Base-by-base conservation (phyloP, 371 early-diverging fungal genomes). In the Smittium culicis region DNA sequence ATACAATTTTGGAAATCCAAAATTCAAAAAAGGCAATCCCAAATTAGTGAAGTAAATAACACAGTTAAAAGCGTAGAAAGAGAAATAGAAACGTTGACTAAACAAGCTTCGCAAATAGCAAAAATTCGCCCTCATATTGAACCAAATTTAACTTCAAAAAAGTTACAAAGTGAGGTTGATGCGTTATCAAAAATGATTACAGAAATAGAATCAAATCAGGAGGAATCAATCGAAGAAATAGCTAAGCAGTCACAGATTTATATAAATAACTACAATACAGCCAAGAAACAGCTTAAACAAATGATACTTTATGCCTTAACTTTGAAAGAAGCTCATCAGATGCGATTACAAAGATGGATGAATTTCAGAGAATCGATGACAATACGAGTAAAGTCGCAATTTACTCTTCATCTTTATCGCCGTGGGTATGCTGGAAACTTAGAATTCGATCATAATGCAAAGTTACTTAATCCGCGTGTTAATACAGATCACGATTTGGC, bases 371-470 rank as follows among this genome's bases (percentile, higher is more conserved):
- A 71, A 33, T 85, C 76, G 66, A 91, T 97, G 70, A 73, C 93
- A 0, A 64, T 85, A 11, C 80, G 89, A 57, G 88, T 95, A 33
- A 83, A 75, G 59, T 73, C 75, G 45, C 80, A 85, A 65, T 98
- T 98, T 72, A 66, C 77, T 11, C 81, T 83, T 57, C 81, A 88
- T 65, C 82, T 96, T 69, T 72, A 81, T 29, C 82, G 82, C 67
- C 85, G 99, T 57, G 95, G 93, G 1, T 99, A 93, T 78, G 80
- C 82, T 25, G 99, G 99, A 24, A 73, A 78, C 54, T 80, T 99
- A 20, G 76, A 80, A 35, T 88, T 99, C 69, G 82, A 91, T 61
- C 97, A 98, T 73, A 62, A 77, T 1, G 73, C 79, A 31, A 79
- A 88, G 68, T 79, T 77, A 56, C 79, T 99, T 56, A 79, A 81